A percentile compares a stretch with the other conserved stretches of the same genome.
phyloP scores from a whole-genome alignment of 805 yeast species.

The Cephaloascus fragrans region DNA sequence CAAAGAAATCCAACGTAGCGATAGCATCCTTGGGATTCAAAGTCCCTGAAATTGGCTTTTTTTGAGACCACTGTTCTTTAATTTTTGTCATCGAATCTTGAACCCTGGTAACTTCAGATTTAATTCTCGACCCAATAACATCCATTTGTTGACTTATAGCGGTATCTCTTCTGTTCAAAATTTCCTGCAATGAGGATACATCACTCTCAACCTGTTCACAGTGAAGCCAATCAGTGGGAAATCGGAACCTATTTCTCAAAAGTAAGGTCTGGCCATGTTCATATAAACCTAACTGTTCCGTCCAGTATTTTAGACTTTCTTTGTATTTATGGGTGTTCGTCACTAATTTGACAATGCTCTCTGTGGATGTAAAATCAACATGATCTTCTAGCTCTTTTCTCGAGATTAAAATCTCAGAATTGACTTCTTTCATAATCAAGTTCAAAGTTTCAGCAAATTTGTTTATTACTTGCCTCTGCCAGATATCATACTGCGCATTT shows the following conservation, averaged over 20 bases:
- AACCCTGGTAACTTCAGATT: slow-evolving; percentile 26
- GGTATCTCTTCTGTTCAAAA: slow-evolving; percentile 20
- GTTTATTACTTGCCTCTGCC: slow-evolving; percentile 39
- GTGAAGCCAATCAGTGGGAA: slow-evolving; percentile 46
- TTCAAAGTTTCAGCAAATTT: slow-evolving; percentile 30
- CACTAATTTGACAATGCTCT: slow-evolving; percentile 25
- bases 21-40: slow-evolving; percentile 36
- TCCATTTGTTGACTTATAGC: slow-evolving; percentile 32
- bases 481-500: slow-evolving; percentile 43
- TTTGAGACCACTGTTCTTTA: slow-evolving; percentile 34
- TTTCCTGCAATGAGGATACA: slow-evolving; percentile 26
- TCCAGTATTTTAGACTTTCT: slow-evolving; percentile 11
- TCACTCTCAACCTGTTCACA: slow-evolving; percentile 55
- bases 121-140: slow-evolving; percentile 29
- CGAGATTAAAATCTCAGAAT: slow-evolving; percentile 17
- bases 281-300: slow-evolving; percentile 8
- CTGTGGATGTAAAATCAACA: slow-evolving; percentile 25
- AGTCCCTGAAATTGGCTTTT: slow-evolving; percentile 35
- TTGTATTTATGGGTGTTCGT: slow-evolving; percentile 22
- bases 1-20: slow-evolving; percentile 16
- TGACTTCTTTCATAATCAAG: slow-evolving; percentile 16
- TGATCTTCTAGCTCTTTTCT: slow-evolving; percentile 26
- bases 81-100: slow-evolving; percentile 18
- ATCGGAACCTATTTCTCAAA: slow-evolving; percentile 31
- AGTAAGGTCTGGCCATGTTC: slow-evolving; percentile 29